phyloP scores from a whole-genome alignment of 169 alveolate species.

The Plasmodium gaboni region DNA sequence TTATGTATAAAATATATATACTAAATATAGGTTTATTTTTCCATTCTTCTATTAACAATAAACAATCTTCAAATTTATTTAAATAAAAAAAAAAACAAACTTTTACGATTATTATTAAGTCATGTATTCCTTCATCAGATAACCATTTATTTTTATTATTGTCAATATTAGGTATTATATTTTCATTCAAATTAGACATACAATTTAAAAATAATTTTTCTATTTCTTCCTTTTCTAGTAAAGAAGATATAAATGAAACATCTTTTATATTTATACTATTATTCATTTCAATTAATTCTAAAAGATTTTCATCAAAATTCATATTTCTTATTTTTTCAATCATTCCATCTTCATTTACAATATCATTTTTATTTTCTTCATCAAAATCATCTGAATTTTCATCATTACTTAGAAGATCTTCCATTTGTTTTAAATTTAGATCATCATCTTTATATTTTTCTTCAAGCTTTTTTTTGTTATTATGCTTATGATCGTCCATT shows the following conservation, averaged over 20 bases:
- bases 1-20: slow-evolving; percentile 20
- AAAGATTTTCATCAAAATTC: slow-evolving; percentile 13
- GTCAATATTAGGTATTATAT: neutral
- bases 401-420: too few species aligned
- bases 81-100: slow-evolving; percentile 27
- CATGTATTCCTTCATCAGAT: slow-evolving; percentile 29
- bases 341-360: too few species aligned
- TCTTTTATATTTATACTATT: slow-evolving; percentile 39
- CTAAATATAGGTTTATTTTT: slow-evolving; percentile 67
- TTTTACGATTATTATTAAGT: slow-evolving; percentile 39
- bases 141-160: slow-evolving; percentile 6
- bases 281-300: slow-evolving; percentile 40
- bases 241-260: slow-evolving; percentile 32
- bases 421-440: too few species aligned
- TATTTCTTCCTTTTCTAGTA: slow-evolving; percentile 49
- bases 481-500: too few species aligned
- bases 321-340: neutral
- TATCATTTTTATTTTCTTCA: neutral
- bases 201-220: slow-evolving; percentile 34
- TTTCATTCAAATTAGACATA: slow-evolving; percentile 1
- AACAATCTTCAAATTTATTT: slow-evolving; percentile 52
- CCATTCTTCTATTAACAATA: slow-evolving; percentile 55
- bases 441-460: neutral
- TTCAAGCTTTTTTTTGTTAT: neutral
- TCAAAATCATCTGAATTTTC: too few species aligned